These are phyloP conservation scores for Magnaporthales sp. DNA, from an alignment of 2,329 filamentous ascomycete species.

Conservation along the genomic window DNA sequence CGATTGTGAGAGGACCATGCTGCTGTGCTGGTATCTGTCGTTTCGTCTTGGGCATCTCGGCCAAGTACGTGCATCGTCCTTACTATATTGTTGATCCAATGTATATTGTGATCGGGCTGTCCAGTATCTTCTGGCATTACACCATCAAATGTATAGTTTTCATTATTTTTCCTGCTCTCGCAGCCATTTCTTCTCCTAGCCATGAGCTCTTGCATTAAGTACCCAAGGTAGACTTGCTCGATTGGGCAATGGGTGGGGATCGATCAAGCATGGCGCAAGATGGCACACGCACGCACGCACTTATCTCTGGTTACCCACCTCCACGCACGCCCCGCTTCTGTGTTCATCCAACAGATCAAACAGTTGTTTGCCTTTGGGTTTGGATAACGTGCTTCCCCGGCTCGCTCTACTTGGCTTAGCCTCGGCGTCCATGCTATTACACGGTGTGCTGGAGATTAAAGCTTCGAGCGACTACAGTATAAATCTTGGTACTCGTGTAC, in stretches of 20 bases:
- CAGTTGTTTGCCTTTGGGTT: neutral
- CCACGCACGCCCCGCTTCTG: neutral
- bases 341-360: neutral
- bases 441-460: neutral
- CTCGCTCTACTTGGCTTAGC: neutral
- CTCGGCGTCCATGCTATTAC: neutral
- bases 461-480: neutral
- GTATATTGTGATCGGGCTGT: neutral
- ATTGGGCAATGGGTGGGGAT: neutral
- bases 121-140: neutral
- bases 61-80: neutral
- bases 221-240: too few relatives aligned
- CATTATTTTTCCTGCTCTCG: neutral
- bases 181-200: neutral
- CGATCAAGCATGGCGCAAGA: neutral
- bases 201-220: neutral
- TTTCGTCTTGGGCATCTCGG: neutral
- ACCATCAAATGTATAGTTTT: neutral
- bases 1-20: neutral
- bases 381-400: neutral
- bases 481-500: neutral
- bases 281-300: neutral
- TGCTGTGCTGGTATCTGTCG: neutral
- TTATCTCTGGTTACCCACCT: neutral
- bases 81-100: neutral